Conservation (phyloP, 805 yeast species). For the Ogataea thermomethanolica region DNA sequence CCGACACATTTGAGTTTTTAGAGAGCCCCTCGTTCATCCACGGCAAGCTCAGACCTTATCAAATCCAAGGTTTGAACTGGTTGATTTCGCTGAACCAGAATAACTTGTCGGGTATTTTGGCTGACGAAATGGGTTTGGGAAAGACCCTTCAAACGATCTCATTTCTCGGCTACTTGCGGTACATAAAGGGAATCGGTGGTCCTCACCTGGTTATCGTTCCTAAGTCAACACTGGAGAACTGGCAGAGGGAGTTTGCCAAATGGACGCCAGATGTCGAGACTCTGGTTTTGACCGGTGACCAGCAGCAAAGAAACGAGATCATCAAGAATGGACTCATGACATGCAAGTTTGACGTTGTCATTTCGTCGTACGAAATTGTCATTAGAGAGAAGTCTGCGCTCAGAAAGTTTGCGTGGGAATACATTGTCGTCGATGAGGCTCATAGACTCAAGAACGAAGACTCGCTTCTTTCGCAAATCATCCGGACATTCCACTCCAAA, state of each 20-base stretch:
- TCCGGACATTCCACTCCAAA: slow-evolving; percentile 65
- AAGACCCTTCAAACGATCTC: slow-evolving; percentile 79
- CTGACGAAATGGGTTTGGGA: slow-evolving; percentile 87
- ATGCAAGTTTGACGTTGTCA: slow-evolving; percentile 69
- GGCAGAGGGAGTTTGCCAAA: slow-evolving; percentile 71
- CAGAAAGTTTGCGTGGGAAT: slow-evolving; percentile 69
- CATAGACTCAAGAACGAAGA: slow-evolving; percentile 81
- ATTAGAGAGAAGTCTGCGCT: slow-evolving; percentile 69
- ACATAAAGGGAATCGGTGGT: slow-evolving; percentile 55
- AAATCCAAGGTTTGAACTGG: slow-evolving; percentile 81
- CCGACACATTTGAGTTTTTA: slow-evolving; percentile 43
- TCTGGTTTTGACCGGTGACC: slow-evolving; percentile 70
- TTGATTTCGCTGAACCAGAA: slow-evolving; percentile 63
- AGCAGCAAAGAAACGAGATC: slow-evolving; percentile 57
- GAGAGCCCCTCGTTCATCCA: slow-evolving; percentile 51
- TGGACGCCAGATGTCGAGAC: slow-evolving; percentile 82
- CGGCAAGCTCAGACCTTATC: slow-evolving; percentile 69
- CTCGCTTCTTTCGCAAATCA: slow-evolving; percentile 66
- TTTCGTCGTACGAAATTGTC: slow-evolving; percentile 73
- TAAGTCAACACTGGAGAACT: slow-evolving; percentile 75
- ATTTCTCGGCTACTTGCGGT: slow-evolving; percentile 68
- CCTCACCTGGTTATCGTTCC: slow-evolving; percentile 79
- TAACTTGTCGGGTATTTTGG: slow-evolving; percentile 69
- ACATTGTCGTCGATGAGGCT: slow-evolving; percentile 77
- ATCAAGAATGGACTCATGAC: slow-evolving; percentile 47